Conservation (phyloP, 1,139 yeast species). For the Pichia sp. region DNA sequence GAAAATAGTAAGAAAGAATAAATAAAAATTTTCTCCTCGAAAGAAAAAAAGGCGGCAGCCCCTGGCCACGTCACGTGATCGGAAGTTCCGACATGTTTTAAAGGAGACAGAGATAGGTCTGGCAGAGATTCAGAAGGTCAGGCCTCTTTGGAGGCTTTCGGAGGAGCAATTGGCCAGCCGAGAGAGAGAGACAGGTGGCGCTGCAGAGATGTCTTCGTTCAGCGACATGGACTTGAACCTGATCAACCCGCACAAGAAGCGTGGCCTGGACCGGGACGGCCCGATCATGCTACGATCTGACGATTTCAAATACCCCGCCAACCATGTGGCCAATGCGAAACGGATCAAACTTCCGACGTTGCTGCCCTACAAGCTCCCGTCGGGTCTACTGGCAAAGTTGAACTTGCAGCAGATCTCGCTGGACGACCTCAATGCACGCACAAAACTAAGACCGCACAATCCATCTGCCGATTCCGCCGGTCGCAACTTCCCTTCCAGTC, state of each 20-base stretch:
- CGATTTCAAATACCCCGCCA: constrained; percentile 9
- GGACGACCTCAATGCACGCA: constrained; percentile 6
- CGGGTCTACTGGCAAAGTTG: constrained; percentile 4
- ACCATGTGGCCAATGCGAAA: background rate
- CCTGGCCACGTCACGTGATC: background rate
- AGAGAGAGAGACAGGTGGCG: background rate
- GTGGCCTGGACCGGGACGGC: background rate
- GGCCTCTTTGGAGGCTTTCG: too few relatives aligned
- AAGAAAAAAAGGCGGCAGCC: background rate
- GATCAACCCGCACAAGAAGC: constrained; percentile 2
- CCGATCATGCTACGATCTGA: background rate
- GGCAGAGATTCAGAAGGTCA: background rate
- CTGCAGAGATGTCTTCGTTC: background rate
- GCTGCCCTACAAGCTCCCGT: constrained; percentile 14
- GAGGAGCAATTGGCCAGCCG: background rate
- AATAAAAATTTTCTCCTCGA: constrained; percentile 1
- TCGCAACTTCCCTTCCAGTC: background rate
- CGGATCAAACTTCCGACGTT: constrained; percentile 14
- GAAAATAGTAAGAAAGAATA: background rate
- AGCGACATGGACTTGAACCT: background rate
- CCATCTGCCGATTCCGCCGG: background rate
- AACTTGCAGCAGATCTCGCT: constrained; percentile 10
- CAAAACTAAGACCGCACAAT: background rate
- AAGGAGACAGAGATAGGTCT: background rate
- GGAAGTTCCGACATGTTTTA: background rate